Base-by-base conservation (phyloP, 116 monocot species). In the Dioscorea cayenensis region DNA sequence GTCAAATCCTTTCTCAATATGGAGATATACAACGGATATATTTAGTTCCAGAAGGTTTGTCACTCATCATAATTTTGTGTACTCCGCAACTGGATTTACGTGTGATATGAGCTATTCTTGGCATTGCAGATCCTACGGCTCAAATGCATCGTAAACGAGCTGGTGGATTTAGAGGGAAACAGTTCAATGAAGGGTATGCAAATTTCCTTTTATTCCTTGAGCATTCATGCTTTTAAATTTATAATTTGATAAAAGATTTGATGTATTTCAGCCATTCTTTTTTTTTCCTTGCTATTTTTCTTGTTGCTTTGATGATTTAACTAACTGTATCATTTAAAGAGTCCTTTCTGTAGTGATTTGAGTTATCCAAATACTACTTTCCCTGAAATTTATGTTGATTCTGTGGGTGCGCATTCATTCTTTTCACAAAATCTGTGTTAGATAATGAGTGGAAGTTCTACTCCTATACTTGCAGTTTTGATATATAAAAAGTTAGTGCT, bases 181-280 rank as follows among this genome's bases (percentile, higher is more conserved):
- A 75, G 17, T 95, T 92, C 67, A 80, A 84, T 66, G 92, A 95
- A 84, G 95, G 95, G 95, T 95, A 95, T 51, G 68, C 13, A n/a
- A n/a, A 36, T 50, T 36, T 70, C 11, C 38, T 14, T 67, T 28
- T 50, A 63, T 19, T 55, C n/a, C 55, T 55, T 32, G 32, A 32
- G 32, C 32, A 3, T 32, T 32, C 19, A 55, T 11, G 5, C 55
- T 14, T n/a, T 55, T 2, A 38, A 38, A 38, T 38, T 5, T 38
- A 6, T 38, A 43, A 43, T 43, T 43, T 43, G 12, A 10, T 43
- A 10, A 43, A 43, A 10, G 43, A 43, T 43, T 43, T 43, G 11
- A 43, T 43, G 43, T 43, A 43, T 43, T 43, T 43, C 43, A 43
- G 11, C 43, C 7, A 43, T 43, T 43, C 32, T 32, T 32, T 43